Evolutionary conservation across 768 basidiomycete species (phyloP), one percentile per base, ranked within the genome.

Genomic region (Rhizopogon rudus): DNA sequence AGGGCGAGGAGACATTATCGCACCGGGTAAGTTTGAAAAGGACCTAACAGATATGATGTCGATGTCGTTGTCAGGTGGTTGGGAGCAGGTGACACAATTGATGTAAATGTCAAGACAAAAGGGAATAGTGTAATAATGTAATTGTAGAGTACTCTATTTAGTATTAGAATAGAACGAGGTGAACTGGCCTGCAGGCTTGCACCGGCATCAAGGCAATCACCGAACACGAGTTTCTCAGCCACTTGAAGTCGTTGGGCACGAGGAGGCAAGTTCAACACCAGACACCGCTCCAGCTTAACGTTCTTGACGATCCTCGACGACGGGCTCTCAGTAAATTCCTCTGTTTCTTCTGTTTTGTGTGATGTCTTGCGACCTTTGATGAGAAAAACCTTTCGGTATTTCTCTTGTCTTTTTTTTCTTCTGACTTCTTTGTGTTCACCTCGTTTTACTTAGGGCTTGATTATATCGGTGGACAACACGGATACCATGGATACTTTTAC

Each of bases 1-100:
- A 75, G 12, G 83, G 81, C 1, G 83, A 84, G 59, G 77, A 76
- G 61, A 81, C 82, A 52, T 60, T 88, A 46, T 74, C 67, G 52
- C 61, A 71, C 29, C 62, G 62, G 51, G 70, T 63, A 39, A 53
- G 25, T n/a, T 14, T 44, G 48, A 51, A 55, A 12, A 33, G 37
- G 42, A 29, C 37, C 56, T 17, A 7, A n/a, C 37, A 31, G 49
- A 37, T 25, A 28, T 33, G 22, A 55, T 16, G 44, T 44, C 22
- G 35, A 56, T 42, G 43, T 51, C 31, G 41, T 51, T 40, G 45
- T 55, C 55, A 40, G 37, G 48, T 28, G 55, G 40, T 57, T 45
- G 55, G 45, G 49, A 51, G 44, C 43, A 44, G 43, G 43, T 54
- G 52, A 54, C 25, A 52, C n/a, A 4, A 31, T 55, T 55, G 54